Evolutionary conservation across 805 yeast species (phyloP).

Genomic region (Schwanniomyces sp.): DNA sequence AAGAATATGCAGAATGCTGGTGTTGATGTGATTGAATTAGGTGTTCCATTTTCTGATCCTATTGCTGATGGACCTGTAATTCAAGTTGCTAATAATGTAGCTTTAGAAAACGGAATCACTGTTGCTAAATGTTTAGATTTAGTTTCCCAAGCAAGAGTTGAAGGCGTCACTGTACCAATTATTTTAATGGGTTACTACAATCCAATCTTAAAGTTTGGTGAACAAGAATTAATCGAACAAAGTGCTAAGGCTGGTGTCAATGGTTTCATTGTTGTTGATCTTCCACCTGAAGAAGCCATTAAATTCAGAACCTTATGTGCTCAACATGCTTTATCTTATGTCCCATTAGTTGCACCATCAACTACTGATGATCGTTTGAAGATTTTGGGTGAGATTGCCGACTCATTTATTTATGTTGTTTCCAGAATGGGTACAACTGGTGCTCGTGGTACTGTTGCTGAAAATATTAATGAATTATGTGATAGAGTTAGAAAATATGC

Average conservation of each 20-base stretch:
- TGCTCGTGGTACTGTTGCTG: slow-evolving; percentile 63
- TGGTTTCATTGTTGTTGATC: slow-evolving; percentile 91
- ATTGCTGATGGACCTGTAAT: slow-evolving; percentile 99
- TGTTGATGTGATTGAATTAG: slow-evolving; percentile 90
- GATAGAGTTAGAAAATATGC: slow-evolving; percentile 72
- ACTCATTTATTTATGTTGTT: slow-evolving; percentile 93
- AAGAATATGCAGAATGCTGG: slow-evolving; percentile 94
- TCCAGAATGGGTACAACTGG: slow-evolving; percentile 99
- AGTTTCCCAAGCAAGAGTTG: slow-evolving; percentile 70
- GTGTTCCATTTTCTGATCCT: slow-evolving; percentile 97
- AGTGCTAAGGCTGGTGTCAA: slow-evolving; percentile 89
- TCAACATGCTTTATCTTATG: slow-evolving; percentile 69
- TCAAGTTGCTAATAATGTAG: slow-evolving; percentile 81
- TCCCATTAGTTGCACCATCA: slow-evolving; percentile 96
- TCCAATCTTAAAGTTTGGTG: slow-evolving; percentile 89
- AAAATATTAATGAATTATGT: slow-evolving; percentile 66
- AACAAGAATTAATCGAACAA: slow-evolving; percentile 73
- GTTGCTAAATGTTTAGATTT: slow-evolving; percentile 67
- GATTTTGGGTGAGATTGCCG: slow-evolving; percentile 81
- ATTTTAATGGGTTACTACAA: slow-evolving; percentile 97
- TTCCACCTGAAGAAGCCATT: slow-evolving; percentile 97
- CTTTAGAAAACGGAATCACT: slow-evolving; percentile 81
- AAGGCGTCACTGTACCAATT: slow-evolving; percentile 86
- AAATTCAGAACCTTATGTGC: slow-evolving; percentile 76
- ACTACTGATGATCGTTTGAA: slow-evolving; percentile 88